phyloP scores from a whole-genome alignment of 768 basidiomycete genomes.

The Lactarius quietus region DNA sequence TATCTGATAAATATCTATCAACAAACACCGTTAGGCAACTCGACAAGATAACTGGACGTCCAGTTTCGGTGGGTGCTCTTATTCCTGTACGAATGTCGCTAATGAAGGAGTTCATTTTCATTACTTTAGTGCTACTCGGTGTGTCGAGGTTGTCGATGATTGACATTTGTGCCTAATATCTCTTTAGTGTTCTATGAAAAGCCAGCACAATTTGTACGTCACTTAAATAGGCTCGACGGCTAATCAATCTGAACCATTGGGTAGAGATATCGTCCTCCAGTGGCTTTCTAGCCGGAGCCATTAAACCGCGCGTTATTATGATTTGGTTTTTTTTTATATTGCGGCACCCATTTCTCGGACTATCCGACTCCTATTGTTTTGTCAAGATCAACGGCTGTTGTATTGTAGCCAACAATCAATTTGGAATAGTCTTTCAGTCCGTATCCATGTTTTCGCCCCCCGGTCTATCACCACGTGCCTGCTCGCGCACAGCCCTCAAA shows the following conservation, averaged over 20 bases:
- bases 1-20: neutral
- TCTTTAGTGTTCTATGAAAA: conserved; percentile 90
- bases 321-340: neutral
- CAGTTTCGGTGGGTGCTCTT: conserved; percentile 69
- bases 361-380: neutral
- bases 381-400: conserved; percentile 8
- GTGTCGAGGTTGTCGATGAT: conserved; percentile 9
- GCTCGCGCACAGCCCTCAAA: conserved; percentile 73
- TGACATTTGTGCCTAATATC: neutral
- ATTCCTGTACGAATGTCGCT: neutral
- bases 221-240: too few relatives aligned
- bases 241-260: conserved; percentile 15
- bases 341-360: conserved; percentile 2
- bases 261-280: conserved; percentile 79
- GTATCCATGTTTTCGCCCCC: conserved; percentile 73
- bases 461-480: conserved; percentile 52
- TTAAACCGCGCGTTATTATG: conserved; percentile 33
- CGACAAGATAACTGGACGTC: conserved; percentile 73
- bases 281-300: conserved; percentile 81
- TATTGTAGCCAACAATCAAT: conserved; percentile 8
- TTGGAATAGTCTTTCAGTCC: conserved; percentile 42
- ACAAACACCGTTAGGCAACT: conserved; percentile 49
- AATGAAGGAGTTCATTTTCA: conserved; percentile 4
- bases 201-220: conserved; percentile 84
- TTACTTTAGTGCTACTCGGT: conserved; percentile 72